Base-by-base conservation (phyloP, 805 yeast genomes). In the Pichia insulana region DNA sequence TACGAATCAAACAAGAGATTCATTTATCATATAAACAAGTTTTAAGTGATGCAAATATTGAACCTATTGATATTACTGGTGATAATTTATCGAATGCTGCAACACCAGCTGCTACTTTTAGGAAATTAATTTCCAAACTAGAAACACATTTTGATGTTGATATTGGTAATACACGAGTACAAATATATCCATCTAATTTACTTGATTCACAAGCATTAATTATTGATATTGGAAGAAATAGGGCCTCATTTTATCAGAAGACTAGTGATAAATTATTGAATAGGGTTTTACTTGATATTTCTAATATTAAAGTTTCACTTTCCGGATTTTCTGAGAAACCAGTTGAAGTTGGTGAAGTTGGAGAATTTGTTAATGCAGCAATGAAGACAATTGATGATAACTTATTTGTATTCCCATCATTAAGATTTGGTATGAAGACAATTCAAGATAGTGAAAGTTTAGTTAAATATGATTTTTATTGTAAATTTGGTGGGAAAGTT, bases 401-500 rank as follows among this genome's bases (percentile, higher is more conserved):
- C 3, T 84, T 90, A 20, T 76, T 88, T 43, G 73, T 74, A 9
- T 78, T 89, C 55, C 97, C 98, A 0, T 75, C 86, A 13, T 70
- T 87, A 49, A 67, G 68, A 41, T 73, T 90, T 15, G 62, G 74
- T 7, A 89, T 89, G 97, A 73, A 78, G 37, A 78, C 94, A 0
- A 74, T 76, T 66, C 60, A 64, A 27, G 66, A 66, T 22, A 62
- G 69, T 10, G 68, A 74, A 15, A 71, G 74, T 35, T 47, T 68
- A 4, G 73, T 92, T 34, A 81, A 83, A 51, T 87, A 80, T 54
- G 65, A 71, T 2, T 92, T 75, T 59, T 70, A 70, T 36, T 78
- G 92, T 39, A 68, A 78, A 2, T 87, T 92, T 65, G 95, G 86
- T 8, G 97, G 96, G 22, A 78, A 86, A 13, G 92, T 92, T 32